These are phyloP conservation scores for Fraxinus americana DNA, from an alignment of 257 asterid genomes.

Conservation along the genomic window DNA sequence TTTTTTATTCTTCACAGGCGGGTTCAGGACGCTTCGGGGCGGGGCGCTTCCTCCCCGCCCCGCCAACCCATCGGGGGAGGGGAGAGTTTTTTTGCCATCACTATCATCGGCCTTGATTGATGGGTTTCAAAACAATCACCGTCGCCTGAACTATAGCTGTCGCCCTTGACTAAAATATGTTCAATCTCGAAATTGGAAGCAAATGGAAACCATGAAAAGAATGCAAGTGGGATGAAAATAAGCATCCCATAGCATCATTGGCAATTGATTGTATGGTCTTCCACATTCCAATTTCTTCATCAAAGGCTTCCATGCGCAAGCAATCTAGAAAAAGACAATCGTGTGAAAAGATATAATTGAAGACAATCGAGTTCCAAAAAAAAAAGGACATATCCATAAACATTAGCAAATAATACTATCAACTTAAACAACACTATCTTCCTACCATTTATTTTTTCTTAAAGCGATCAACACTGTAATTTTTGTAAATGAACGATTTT, in stretches of 20 bases:
- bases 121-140: no score
- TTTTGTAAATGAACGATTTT: no score
- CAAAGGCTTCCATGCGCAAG: slow-evolving; percentile 90
- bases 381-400: not conserved
- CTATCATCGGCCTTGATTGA: no score
- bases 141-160: no score
- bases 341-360: not conserved
- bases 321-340: slow-evolving; percentile 27
- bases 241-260: slow-evolving; percentile 60
- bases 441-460: no score
- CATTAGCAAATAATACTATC: not conserved
- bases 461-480: no score
- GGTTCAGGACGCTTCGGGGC: no score
- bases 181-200: slow-evolving; percentile 90
- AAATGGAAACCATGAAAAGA: slow-evolving; percentile 93
- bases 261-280: slow-evolving; percentile 22
- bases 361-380: not conserved
- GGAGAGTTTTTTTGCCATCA: no score
- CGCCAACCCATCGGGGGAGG: no score
- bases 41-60: no score
- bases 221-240: slow-evolving; percentile 79
- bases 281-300: slow-evolving; percentile 85
- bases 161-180: slow-evolving; percentile 94
- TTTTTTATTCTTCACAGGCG: no score
- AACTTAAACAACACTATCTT: not conserved